Base-by-base conservation (phyloP, 2,329 filamentous ascomycete genomes). In the Arthrinium puccinioides region DNA sequence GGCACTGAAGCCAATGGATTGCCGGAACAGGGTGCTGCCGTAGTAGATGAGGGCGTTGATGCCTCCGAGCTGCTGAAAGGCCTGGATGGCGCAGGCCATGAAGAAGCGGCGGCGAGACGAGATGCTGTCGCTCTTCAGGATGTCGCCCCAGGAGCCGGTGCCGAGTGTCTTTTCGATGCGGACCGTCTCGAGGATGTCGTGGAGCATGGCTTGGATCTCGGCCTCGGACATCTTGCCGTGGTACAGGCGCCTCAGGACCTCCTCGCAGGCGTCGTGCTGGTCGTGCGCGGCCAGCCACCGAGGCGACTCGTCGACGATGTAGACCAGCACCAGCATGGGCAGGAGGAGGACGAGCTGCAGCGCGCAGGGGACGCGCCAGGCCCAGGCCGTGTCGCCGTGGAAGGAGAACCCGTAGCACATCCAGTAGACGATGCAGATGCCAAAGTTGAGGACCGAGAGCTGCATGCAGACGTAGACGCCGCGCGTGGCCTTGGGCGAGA, bases 31-130 rank as follows among this genome's bases (percentile, higher is more conserved):
- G 0, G 70, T 66, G 11, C 58, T 61, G 4, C 66, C 58, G 38
- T 71, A 71, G 48, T 70, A 72, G 15, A 67, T 68, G 20, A 69
- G 61, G 4, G 64, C 63, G 23, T 71, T 73, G 42, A 68, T 71
- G 3, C 70, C 70, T 5, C 62, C 61, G 2, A 72, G 54, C 21
- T 72, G 69, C 39, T 72, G 69, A 34, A 57, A 51, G 0, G 40
- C 40, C 13, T 60, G 54, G 0, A 59, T 49, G 1, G 43, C 44
- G n/a, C 55, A 60, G 3, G 56, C 52, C 25, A 63, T 47, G 7
- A 61, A 28, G 0, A 62, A 45, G 6, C 60, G 9, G 9, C n/a
- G 9, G 24, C 24, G 24, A 30, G 27, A 19, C n/a, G 9, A 14
- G 14, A 26, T 26, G 14, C 24, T 14, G 24, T 26, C 24, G 24